Evolutionary conservation across 2,329 filamentous ascomycete genomes (phyloP).

Genomic region (Phialocephala subalpina): DNA sequence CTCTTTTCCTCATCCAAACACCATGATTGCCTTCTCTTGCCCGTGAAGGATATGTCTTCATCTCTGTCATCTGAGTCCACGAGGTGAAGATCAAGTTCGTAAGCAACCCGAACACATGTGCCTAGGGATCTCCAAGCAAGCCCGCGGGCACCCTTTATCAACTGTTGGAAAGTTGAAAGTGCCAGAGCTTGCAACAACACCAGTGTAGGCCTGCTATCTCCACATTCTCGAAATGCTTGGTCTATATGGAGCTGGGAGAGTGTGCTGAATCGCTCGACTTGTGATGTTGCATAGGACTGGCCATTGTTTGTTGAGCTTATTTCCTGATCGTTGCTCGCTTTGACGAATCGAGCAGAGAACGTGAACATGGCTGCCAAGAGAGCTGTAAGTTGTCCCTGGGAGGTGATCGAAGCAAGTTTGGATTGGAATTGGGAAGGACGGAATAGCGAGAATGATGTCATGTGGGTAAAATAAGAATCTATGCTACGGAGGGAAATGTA

Average conservation of each 20-base stretch:
- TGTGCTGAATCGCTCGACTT: too few relatives aligned
- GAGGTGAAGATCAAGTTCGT: conserved; percentile 29
- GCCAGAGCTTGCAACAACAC: conserved; percentile 48
- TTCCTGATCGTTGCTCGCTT: too few relatives aligned
- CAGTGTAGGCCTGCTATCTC: conserved; percentile 45
- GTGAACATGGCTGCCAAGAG: too few relatives aligned
- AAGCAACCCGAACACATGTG: conserved; percentile 38
- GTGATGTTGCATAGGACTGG: neutral
- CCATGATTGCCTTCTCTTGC: conserved; percentile 12
- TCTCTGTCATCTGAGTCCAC: conserved; percentile 21
- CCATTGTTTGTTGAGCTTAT: too few relatives aligned
- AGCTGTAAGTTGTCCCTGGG: too few relatives aligned
- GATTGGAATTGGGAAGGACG: conserved; percentile 19
- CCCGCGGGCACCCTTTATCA: conserved; percentile 47
- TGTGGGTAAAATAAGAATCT: conserved; percentile 25
- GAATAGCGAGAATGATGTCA: conserved; percentile 28
- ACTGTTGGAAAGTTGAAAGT: conserved; percentile 45
- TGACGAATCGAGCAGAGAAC: too few relatives aligned
- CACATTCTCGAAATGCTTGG: conserved; percentile 42
- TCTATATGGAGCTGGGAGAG: conserved; percentile 39
- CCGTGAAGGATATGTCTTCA: neutral
- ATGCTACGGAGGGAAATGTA: neutral
- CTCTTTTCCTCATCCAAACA: conserved; percentile 48
- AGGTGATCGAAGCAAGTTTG: conserved; percentile 29
- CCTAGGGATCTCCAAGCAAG: conserved; percentile 47